Percentiles rank a stretch among this genome's conserved stretches.
These are phyloP conservation scores for Acer negundo DNA, from an alignment of 345 rosid species.

Conservation along the genomic window DNA sequence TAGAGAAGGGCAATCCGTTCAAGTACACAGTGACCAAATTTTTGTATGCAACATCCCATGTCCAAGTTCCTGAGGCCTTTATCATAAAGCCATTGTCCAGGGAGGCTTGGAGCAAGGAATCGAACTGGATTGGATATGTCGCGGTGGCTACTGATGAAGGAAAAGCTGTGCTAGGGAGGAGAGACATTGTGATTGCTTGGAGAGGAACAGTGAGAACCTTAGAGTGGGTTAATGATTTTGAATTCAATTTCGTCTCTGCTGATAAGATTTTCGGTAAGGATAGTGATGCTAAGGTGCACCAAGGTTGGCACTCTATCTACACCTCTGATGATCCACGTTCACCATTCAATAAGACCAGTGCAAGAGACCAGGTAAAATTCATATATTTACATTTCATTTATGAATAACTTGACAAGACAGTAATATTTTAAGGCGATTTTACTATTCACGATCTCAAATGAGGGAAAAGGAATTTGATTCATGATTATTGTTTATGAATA, in stretches of 20 bases:
- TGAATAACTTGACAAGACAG: neutral
- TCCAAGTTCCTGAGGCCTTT: slow-evolving; percentile 69
- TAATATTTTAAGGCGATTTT: too few species aligned
- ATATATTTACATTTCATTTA: neutral
- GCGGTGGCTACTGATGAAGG: slow-evolving; percentile 84
- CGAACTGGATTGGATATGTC: slow-evolving; percentile 84
- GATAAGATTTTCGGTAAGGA: slow-evolving; percentile 46
- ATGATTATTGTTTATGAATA: too few species aligned
- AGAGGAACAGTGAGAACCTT: slow-evolving; percentile 72
- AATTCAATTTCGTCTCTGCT: slow-evolving; percentile 55
- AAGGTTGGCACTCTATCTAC: slow-evolving; percentile 89
- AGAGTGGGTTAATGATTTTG: slow-evolving; percentile 75
- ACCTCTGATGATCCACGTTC: slow-evolving; percentile 70
- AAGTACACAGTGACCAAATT: slow-evolving; percentile 69
- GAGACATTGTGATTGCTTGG: slow-evolving; percentile 88
- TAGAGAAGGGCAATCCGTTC: slow-evolving; percentile 58
- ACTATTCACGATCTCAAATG: too few species aligned
- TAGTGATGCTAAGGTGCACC: slow-evolving; percentile 52
- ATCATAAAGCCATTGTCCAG: slow-evolving; percentile 57
- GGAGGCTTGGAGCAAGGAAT: slow-evolving; percentile 85
- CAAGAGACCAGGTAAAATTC: slow-evolving; percentile 60
- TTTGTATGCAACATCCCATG: slow-evolving; percentile 65
- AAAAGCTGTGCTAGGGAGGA: slow-evolving; percentile 58
- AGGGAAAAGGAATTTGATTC: too few species aligned
- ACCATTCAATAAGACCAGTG: slow-evolving; percentile 53